Evolutionary conservation across 768 basidiomycete genomes (phyloP), one percentile per base, ranked within the genome.

Genomic region (Hemileccinum impolitum): DNA sequence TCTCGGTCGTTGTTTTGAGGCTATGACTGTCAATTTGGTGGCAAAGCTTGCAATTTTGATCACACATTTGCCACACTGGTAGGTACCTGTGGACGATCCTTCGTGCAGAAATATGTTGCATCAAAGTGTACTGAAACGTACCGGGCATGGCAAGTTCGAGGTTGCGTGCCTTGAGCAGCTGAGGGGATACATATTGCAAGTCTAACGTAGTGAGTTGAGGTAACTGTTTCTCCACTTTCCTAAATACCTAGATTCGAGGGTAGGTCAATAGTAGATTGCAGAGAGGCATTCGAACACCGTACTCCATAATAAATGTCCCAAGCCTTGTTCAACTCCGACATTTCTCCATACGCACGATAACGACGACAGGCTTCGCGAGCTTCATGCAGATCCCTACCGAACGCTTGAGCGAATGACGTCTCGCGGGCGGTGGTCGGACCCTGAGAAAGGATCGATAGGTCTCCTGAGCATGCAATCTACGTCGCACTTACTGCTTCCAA

Each of bases 231-330:
- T 96, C 91, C 48, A 99, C 85, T 66, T 90, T 92, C 69, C 91
- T 90, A 77, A 98, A 98, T 28, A 97, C 89, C 90, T 94, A 55
- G 6, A 35, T 38, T 36, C 15, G 14, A 12, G 12, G 51, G 39
- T 25, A 32, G 37, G 43, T 56, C 18, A 50, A 32, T 31, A 30
- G 42, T 34, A 17, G 32, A 45, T 44, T 18, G 15, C 13, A 32
- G 30, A 26, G 36, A 12, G 9, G 32, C 4, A 18, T n/a, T 67
- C 5, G 1, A 37, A 14, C 31, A 36, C 18, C 84, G 54, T 62
- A 92, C 93, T 41, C 82, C 83, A 61, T 97, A 99, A 69, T 99
- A 99, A 23, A 97, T 94, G 61, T 98, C 96, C 96, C 96, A 99
- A 28, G 96, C 96, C 62, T 89, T 91, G 64, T 98, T 96, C 40